Evolutionary conservation across 768 basidiomycete genomes (phyloP).

Genomic region (Mycena indigotica): DNA sequence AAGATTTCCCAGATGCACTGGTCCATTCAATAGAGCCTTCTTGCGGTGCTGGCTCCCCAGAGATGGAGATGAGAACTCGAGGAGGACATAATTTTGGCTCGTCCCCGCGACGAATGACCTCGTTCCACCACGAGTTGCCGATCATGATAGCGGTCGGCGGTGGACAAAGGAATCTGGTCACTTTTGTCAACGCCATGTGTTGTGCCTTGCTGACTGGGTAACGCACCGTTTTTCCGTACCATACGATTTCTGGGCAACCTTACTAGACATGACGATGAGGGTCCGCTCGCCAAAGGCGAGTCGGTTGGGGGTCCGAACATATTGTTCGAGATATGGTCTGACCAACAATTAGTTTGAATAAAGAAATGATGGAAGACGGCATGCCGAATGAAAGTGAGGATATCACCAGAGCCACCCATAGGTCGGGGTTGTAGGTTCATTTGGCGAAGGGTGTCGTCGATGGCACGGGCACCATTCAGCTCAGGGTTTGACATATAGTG

Average conservation of each 20-base stretch:
- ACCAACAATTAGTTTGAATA: constrained; percentile 17
- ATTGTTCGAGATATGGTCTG: constrained; percentile 83
- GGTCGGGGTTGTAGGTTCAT: constrained; percentile 64
- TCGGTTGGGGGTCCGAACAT: constrained; percentile 80
- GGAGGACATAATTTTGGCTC: constrained; percentile 76
- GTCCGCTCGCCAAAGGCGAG: constrained; percentile 91
- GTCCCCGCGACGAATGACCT: constrained; percentile 72
- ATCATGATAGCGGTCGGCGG: constrained; percentile 94
- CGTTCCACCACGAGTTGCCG: constrained; percentile 94
- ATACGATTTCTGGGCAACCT: constrained; percentile 96
- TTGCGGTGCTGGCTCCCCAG: constrained; percentile 84
- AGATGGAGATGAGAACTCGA: constrained; percentile 85
- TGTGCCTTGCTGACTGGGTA: not conserved
- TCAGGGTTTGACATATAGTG: constrained; percentile 60
- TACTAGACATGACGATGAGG: constrained; percentile 96
- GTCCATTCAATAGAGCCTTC: constrained; percentile 91
- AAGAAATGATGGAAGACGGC: constrained; percentile 25
- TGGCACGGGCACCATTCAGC: constrained; percentile 46
- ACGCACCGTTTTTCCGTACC: constrained; percentile 88
- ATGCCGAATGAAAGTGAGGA: constrained; percentile 81
- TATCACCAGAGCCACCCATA: constrained; percentile 66
- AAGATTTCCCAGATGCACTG: constrained; percentile 77
- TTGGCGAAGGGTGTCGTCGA: constrained; percentile 63
- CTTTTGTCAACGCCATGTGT: constrained; percentile 20
- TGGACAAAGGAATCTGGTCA: constrained; percentile 79